Percentiles rank a stretch among this genome's conserved stretches.
These are phyloP conservation scores for Penstemon barbatus DNA, from an alignment of 257 asterid genomes.

Conservation along the genomic window DNA sequence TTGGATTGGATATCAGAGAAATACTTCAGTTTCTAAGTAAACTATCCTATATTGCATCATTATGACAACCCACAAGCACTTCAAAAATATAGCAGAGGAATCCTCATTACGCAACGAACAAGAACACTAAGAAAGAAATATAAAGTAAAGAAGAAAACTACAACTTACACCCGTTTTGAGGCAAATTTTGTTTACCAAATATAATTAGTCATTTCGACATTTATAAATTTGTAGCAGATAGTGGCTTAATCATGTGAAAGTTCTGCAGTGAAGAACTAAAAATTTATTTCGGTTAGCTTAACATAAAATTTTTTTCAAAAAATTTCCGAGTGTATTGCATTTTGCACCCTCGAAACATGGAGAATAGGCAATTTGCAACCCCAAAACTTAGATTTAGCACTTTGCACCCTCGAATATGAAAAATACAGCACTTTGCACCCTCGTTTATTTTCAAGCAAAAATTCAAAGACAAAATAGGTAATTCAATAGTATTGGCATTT, in stretches of 20 bases:
- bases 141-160: neutral
- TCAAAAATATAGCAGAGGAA: neutral
- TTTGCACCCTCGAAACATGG: too few relatives aligned
- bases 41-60: neutral
- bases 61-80: neutral
- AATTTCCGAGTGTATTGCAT: too few relatives aligned
- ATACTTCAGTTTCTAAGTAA: neutral
- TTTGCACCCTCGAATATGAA: too few relatives aligned
- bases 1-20: neutral
- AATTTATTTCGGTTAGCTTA: too few relatives aligned
- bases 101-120: neutral
- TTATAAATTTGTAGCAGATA: neutral
- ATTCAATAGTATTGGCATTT: too few relatives aligned
- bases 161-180: neutral
- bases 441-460: too few relatives aligned
- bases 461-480: too few relatives aligned
- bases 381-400: too few relatives aligned
- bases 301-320: too few relatives aligned
- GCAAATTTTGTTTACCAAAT: constrained; percentile 4
- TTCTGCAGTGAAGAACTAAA: constrained; percentile 8
- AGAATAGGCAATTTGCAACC: too few relatives aligned
- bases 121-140: neutral
- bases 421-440: too few relatives aligned
- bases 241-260: neutral
- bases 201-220: neutral